Base-by-base conservation (phyloP, 148 eudicot species). In the Chenopodium album region DNA sequence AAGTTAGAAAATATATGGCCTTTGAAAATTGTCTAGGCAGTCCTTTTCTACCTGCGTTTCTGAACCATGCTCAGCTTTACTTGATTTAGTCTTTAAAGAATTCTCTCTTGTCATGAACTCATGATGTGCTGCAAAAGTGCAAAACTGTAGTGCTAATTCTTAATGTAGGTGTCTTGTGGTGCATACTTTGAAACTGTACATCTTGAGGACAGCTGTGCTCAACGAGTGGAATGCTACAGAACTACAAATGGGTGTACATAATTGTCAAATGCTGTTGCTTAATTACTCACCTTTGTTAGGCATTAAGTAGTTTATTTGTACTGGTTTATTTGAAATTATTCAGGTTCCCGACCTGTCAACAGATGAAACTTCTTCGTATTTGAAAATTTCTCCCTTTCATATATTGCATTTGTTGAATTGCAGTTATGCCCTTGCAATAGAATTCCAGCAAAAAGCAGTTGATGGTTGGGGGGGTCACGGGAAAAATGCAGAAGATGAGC, bases 401-500 rank as follows among this genome's bases (percentile, higher is more conserved):
- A 23, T 52, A 70, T 17, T 73, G 19, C 26, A 76, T 75, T 71
- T 75, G 72, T 82, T 46, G 64, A 68, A 87, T 29, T 87, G 85
- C 97, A 96, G 99, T 81, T 94, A 94, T 73, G 78, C 77, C 37
- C 84, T 92, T 13, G 98, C 99, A 26, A 90, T 94, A 14, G 89
- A 94, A 85, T 92, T 94, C 85, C 99, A 94, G 81, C 85, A 94
- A 86, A 90, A 85, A 79, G 99, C 87, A 59, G 79, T 94, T 9
- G 89, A 91, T 73, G 94, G 91, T 62, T 92, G 90, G 97, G 88
- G 87, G 73, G 93, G 93, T 64, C 98, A 92, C 59, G 99, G 99
- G 75, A 67, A 83, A 28, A 89, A 80, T 65, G 94, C 89, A 67
- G 48, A 88, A 83, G 98, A 90, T 29, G 92, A 88, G 85, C 86